These are phyloP conservation scores for Pseudomonodictys pantanalensis DNA, from an alignment of 495 filamentous ascomycete species.

Conservation along the genomic window DNA sequence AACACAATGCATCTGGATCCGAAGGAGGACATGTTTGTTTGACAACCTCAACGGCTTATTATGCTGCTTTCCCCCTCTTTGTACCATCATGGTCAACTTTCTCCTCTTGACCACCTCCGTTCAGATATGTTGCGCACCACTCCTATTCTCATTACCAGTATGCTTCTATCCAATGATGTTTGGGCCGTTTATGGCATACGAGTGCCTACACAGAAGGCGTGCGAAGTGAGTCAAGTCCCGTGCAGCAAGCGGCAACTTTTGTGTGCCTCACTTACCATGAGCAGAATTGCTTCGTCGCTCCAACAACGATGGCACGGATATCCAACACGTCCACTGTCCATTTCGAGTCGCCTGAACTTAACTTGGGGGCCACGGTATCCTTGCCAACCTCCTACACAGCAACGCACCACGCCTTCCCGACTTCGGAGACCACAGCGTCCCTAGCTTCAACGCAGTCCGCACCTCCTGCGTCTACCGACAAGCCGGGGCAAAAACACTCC, in stretches of 20 bases:
- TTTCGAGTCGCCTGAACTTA: too few relatives aligned
- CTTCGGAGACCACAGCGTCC: not conserved
- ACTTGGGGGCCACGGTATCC: too few relatives aligned
- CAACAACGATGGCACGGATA: too few relatives aligned
- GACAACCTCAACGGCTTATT: not conserved
- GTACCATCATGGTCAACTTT: not conserved
- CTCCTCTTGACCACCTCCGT: not conserved
- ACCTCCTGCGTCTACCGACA: not conserved
- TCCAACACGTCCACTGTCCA: too few relatives aligned
- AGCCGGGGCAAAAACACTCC: not conserved
- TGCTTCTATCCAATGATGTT: conserved; percentile 2
- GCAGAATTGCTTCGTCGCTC: too few relatives aligned
- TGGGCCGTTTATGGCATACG: conserved; percentile 10
- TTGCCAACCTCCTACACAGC: not conserved
- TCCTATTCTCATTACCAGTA: not conserved
- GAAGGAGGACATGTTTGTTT: not conserved
- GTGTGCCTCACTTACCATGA: not conserved
- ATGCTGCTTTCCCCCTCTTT: not conserved
- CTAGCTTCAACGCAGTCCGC: not conserved
- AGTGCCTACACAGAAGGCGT: not conserved
- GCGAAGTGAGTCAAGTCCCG: not conserved
- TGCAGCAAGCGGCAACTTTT: not conserved
- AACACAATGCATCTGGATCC: not conserved
- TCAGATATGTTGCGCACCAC: not conserved
- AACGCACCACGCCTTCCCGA: not conserved